phyloP scores from a whole-genome alignment of 306 rosid genomes.

The Gastrolobium bilobum region DNA sequence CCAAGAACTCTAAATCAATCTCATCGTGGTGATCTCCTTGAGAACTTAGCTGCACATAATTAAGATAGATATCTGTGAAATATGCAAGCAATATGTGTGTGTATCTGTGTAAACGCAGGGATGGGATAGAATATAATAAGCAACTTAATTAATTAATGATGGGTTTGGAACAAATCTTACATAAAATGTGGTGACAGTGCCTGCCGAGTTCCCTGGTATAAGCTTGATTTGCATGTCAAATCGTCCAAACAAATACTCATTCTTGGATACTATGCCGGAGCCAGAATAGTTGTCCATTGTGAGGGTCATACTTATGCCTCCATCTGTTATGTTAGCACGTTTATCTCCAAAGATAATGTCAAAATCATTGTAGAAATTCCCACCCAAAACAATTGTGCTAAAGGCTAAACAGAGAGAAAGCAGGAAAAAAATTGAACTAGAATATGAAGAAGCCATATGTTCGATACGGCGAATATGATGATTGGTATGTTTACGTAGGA shows the following conservation, averaged over 20 bases:
- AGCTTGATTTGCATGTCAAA: conserved; percentile 60
- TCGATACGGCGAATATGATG: no score
- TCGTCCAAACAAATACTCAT: conserved; percentile 59
- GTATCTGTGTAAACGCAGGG: no score
- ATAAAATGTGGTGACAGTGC: conserved; percentile 62
- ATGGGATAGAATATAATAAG: no score
- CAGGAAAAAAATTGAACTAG: conserved; percentile 26
- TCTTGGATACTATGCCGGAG: conserved; percentile 52
- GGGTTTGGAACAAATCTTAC: conserved; percentile 40
- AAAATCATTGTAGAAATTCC: conserved; percentile 46
- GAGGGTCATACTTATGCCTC: conserved; percentile 53
- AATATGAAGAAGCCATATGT: conserved; percentile 36
- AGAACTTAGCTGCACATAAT: conserved; percentile 52
- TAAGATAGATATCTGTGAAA: background rate
- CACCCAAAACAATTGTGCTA: conserved; percentile 32
- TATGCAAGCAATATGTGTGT: no score
- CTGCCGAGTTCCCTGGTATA: conserved; percentile 60
- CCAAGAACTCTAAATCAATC: conserved; percentile 60
- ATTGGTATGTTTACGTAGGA: no score
- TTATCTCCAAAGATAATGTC: conserved; percentile 58
- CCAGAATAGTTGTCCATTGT: conserved; percentile 56
- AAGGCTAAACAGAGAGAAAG: conserved; percentile 25
- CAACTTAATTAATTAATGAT: background rate
- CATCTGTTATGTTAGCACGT: conserved; percentile 44
- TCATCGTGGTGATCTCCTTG: conserved; percentile 57